phyloP scores from a whole-genome alignment of 83 land plant species.

The Thuja plicata region DNA sequence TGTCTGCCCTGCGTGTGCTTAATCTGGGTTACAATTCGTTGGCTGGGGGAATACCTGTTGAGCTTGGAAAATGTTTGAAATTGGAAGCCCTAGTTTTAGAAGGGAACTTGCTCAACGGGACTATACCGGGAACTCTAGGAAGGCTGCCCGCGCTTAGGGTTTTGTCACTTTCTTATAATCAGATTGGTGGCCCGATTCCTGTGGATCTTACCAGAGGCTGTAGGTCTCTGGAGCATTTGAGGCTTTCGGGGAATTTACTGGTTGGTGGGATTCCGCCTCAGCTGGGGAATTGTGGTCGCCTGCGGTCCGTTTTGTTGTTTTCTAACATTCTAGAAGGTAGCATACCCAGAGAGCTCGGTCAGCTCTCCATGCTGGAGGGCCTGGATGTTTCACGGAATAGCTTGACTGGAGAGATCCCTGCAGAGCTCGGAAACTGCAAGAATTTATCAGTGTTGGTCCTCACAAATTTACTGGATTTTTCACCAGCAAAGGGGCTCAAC shows the following conservation, averaged over 20 bases:
- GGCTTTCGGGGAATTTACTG: slow-evolving; percentile 43
- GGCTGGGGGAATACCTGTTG: slow-evolving; percentile 26
- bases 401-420: slow-evolving; percentile 46
- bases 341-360: slow-evolving; percentile 57
- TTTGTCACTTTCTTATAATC: slow-evolving; percentile 27
- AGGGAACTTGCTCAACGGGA: slow-evolving; percentile 27
- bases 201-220: slow-evolving; percentile 18
- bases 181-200: slow-evolving; percentile 27
- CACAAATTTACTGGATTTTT: slow-evolving; percentile 29
- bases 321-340: slow-evolving; percentile 47
- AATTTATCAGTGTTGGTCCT: slow-evolving; percentile 45
- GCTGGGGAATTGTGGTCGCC: slow-evolving; percentile 41
- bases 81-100: slow-evolving; percentile 32
- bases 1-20: slow-evolving; percentile 17
- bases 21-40: slow-evolving; percentile 32
- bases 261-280: slow-evolving; percentile 41
- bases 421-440: slow-evolving; percentile 43
- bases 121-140: slow-evolving; percentile 23
- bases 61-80: slow-evolving; percentile 13
- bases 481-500: not conserved
- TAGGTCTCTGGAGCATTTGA: slow-evolving; percentile 27
- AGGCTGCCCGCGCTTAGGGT: slow-evolving; percentile 15
- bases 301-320: slow-evolving; percentile 33
- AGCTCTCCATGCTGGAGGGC: slow-evolving; percentile 27
- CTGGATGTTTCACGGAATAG: slow-evolving; percentile 64